phyloP scores from a whole-genome alignment of 73 alveolate species.

The Urostyla sp. region DNA sequence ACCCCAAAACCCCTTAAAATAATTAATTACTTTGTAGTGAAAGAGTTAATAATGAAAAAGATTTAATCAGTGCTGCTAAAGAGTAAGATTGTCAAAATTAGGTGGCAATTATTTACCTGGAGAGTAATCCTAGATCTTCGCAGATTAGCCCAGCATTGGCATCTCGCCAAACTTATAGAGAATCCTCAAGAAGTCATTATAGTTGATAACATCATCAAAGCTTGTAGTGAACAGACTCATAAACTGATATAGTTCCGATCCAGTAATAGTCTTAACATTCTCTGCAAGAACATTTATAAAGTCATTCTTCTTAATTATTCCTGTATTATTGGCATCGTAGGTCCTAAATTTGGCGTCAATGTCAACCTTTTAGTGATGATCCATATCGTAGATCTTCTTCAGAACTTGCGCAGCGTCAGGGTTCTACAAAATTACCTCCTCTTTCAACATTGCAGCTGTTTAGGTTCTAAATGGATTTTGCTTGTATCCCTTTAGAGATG shows the following conservation, averaged over 20 bases:
- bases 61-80: too few relatives aligned
- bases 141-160: too few relatives aligned
- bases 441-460: slow-evolving; percentile 19
- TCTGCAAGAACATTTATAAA: slow-evolving; percentile 47
- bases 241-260: slow-evolving; percentile 36
- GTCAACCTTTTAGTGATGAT: slow-evolving; percentile 17
- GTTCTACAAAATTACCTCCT: slow-evolving; percentile 53
- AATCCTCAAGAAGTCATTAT: slow-evolving; percentile 57
- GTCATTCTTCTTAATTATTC: slow-evolving; percentile 44
- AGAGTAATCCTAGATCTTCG: too few relatives aligned
- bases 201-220: slow-evolving; percentile 50
- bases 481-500: slow-evolving; percentile 61
- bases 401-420: slow-evolving; percentile 46
- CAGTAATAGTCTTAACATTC: slow-evolving; percentile 26
- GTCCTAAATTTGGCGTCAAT: slow-evolving; percentile 44
- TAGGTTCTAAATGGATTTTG: slow-evolving; percentile 53
- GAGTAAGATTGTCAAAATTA: too few relatives aligned
- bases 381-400: slow-evolving; percentile 39
- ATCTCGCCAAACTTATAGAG: slow-evolving; percentile 57
- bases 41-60: too few relatives aligned
- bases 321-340: slow-evolving; percentile 48
- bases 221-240: slow-evolving; percentile 47
- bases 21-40: too few relatives aligned
- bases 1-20: too few relatives aligned
- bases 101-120: too few relatives aligned